Percentiles rank a stretch among this genome's conserved stretches.
Evolutionary conservation across 805 yeast species (phyloP).

Genomic region (Saccharomycopsis babjevae): DNA sequence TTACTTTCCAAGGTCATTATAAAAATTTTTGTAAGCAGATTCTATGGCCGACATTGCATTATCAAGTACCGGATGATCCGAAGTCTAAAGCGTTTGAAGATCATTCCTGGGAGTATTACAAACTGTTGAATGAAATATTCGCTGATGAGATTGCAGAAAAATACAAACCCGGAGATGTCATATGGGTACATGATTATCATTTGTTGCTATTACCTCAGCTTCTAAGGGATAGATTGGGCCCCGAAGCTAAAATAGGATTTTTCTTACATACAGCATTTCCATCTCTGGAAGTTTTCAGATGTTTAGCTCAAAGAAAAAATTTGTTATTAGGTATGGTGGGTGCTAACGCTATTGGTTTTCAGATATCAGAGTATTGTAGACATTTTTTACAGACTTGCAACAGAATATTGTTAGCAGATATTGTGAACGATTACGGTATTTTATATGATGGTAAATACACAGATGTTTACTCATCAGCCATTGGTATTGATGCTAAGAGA

Average conservation of each 20-base stretch:
- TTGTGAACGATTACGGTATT: slow-evolving; percentile 49
- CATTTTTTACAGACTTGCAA: slow-evolving; percentile 90
- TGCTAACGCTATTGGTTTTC: slow-evolving; percentile 81
- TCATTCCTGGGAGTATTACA: slow-evolving; percentile 85
- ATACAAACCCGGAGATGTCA: slow-evolving; percentile 64
- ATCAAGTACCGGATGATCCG: slow-evolving; percentile 93
- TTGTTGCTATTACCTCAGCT: slow-evolving; percentile 75
- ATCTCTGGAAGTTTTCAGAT: slow-evolving; percentile 87
- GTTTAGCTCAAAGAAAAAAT: slow-evolving; percentile 77
- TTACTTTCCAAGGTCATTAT: slow-evolving; percentile 83
- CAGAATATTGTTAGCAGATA: slow-evolving; percentile 73
- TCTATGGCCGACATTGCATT: slow-evolving; percentile 90
- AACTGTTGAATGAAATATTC: slow-evolving; percentile 59
- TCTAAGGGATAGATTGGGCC: slow-evolving; percentile 58
- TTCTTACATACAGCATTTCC: slow-evolving; percentile 94
- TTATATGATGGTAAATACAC: slow-evolving; percentile 49
- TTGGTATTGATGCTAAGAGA: slow-evolving; percentile 66
- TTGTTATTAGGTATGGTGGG: slow-evolving; percentile 79
- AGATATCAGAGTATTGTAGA: slow-evolving; percentile 85
- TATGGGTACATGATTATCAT: slow-evolving; percentile 96
- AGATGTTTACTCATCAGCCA: slow-evolving; percentile 50
- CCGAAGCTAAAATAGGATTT: slow-evolving; percentile 81
- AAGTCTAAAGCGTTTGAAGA: slow-evolving; percentile 91
- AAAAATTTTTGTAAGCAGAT: slow-evolving; percentile 87
- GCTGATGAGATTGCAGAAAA: slow-evolving; percentile 64